Evolutionary conservation across 2,329 filamentous ascomycete species (phyloP).

Genomic region (Colletotrichum agaves): DNA sequence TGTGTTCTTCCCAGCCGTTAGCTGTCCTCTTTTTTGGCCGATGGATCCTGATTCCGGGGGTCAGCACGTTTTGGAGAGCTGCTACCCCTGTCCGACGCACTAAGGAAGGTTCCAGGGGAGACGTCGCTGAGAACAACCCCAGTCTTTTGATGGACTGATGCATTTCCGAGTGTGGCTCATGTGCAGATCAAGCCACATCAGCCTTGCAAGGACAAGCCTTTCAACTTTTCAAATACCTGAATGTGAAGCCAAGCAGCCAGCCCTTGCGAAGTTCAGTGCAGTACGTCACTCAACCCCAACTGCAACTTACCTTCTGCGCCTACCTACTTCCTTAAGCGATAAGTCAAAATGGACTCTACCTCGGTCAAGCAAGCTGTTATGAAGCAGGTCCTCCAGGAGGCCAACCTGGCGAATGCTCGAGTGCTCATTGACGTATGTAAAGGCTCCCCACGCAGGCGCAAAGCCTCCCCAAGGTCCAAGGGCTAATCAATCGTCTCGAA

Average conservation of each 20-base stretch:
- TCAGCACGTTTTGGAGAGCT: slow-evolving; percentile 37
- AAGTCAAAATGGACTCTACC: slow-evolving; percentile 65
- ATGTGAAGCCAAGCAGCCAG: slow-evolving; percentile 22
- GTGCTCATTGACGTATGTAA: slow-evolving; percentile 73
- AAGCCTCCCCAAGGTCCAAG: neutral
- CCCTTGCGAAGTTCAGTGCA: slow-evolving; percentile 7
- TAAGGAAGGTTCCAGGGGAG: slow-evolving; percentile 23
- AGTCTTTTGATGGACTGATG: slow-evolving; percentile 1
- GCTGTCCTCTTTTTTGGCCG: slow-evolving; percentile 43
- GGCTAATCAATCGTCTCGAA: neutral
- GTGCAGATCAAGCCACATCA: slow-evolving; percentile 15
- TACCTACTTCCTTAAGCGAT: slow-evolving; percentile 21
- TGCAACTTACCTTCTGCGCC: neutral
- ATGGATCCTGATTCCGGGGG: slow-evolving; percentile 38
- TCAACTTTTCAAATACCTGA: slow-evolving; percentile 23
- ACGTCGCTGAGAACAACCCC: neutral
- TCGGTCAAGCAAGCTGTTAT: slow-evolving; percentile 71
- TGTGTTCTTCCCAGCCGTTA: slow-evolving; percentile 41
- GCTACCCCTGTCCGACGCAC: slow-evolving; percentile 33
- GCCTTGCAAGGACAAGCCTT: slow-evolving; percentile 26
- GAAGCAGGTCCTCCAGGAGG: slow-evolving; percentile 71
- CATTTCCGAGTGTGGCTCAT: neutral
- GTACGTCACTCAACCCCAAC: neutral
- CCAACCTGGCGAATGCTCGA: slow-evolving; percentile 75
- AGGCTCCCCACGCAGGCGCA: slow-evolving; percentile 2